Evolutionary conservation across 192 early-diverging fungal genomes (phyloP).

Genomic region (Glomus cerebriforme): DNA sequence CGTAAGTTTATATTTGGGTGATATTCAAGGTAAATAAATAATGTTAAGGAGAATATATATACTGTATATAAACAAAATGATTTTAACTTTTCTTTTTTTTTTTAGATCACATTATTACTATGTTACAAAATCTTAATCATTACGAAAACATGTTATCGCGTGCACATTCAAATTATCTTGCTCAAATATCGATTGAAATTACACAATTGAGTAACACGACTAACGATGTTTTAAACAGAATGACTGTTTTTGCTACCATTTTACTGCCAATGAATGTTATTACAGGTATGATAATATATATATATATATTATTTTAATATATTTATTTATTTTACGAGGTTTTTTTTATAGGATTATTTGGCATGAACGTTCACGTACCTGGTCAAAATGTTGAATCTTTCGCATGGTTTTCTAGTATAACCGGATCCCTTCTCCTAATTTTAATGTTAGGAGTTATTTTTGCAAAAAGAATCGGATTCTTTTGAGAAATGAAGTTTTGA

Average conservation of each 20-base stretch:
- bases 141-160: conserved; percentile 73
- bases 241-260: conserved; percentile 56
- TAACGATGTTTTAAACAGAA: conserved; percentile 48
- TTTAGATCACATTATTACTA: conserved; percentile 74
- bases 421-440: neutral
- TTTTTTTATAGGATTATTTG: conserved; percentile 47
- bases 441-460: neutral
- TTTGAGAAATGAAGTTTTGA: no score
- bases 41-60: neutral
- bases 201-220: conserved; percentile 56
- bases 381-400: conserved; percentile 47
- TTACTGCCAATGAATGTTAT: conserved; percentile 63
- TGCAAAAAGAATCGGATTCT: neutral
- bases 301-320: neutral
- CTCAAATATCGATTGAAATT: conserved; percentile 76
- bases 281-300: conserved; percentile 41
- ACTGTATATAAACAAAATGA: no score
- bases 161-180: conserved; percentile 77
- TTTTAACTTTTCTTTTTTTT: neutral
- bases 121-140: conserved; percentile 76
- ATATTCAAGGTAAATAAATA: conserved; percentile 57
- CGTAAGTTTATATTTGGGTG: conserved; percentile 73
- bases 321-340: neutral
- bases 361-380: conserved; percentile 72
- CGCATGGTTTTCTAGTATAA: conserved; percentile 61